These are phyloP conservation scores for Laguncularia racemosa DNA, from an alignment of 345 rosid species.

Conservation along the genomic window DNA sequence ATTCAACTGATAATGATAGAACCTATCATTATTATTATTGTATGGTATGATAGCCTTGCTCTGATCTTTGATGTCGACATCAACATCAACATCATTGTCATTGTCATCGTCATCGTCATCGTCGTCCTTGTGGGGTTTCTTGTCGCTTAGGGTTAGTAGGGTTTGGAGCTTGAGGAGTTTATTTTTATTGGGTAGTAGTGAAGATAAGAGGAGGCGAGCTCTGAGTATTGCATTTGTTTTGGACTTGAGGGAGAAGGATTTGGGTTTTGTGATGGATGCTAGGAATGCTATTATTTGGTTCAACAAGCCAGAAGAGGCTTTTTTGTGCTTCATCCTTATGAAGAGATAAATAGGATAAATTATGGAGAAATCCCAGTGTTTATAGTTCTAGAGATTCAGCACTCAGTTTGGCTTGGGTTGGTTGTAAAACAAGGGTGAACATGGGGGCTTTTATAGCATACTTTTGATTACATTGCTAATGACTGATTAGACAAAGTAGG, in stretches of 20 bases:
- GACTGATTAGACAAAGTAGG: no score
- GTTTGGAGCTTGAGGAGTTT: slow-evolving; percentile 42
- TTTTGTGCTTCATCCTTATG: slow-evolving; percentile 17
- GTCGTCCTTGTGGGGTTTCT: not conserved
- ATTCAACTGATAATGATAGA: no score
- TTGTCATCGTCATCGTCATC: slow-evolving; percentile 15
- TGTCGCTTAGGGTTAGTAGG: slow-evolving; percentile 14
- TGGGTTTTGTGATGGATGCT: slow-evolving; percentile 27
- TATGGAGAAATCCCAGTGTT: not conserved
- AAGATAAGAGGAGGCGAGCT: slow-evolving; percentile 55
- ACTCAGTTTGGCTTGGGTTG: no score
- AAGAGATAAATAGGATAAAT: not conserved
- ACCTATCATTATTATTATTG: no score
- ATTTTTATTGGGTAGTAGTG: slow-evolving; percentile 46
- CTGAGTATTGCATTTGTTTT: slow-evolving; percentile 43
- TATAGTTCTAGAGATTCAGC: no score
- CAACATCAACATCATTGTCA: slow-evolving; percentile 13
- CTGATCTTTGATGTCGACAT: slow-evolving; percentile 3
- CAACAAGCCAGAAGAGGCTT: slow-evolving; percentile 31
- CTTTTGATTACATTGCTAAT: no score
- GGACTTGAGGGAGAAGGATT: slow-evolving; percentile 47
- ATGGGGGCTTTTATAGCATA: no score
- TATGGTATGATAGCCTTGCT: slow-evolving; percentile 6
- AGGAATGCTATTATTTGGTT: slow-evolving; percentile 33
- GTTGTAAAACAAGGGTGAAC: no score